Base-by-base conservation (phyloP, 305 asterid genomes). In the Fraxinus nigra region DNA sequence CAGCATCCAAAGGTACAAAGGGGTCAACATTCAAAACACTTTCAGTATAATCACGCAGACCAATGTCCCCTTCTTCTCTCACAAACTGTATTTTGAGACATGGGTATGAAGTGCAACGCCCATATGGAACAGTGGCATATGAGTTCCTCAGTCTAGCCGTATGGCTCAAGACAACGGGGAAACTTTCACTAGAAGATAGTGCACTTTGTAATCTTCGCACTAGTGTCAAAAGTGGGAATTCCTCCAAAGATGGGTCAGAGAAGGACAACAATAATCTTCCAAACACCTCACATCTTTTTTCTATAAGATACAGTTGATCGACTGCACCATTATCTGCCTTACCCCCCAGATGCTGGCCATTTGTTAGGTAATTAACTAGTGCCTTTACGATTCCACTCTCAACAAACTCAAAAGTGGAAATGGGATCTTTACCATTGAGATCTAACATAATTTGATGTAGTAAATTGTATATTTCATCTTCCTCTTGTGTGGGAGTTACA, bases 341-440 rank as follows among this genome's bases (percentile, higher is more conserved):
- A 80, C 80, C 86, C 20, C 61, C 85, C 43, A 77, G 86, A 91
- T 87, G 87, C 81, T 76, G 88, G 75, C 92, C 93, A 81, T 86
- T 85, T 77, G 92, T 89, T 69, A 97, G 87, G 89, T 87, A 97
- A 84, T 82, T 83, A 79, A 91, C 93, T 81, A 97, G 84, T 75
- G 99, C 89, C 81, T 89, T 92, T 38, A 89, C 85, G 74, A 93
- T 89, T 82, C 98, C 98, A 91, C 99, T 97, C 90, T 94, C 97
- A 78, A 97, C 93, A 88, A 97, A 95, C 90, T 97, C 99, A 86
- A 97, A 97, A 51, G 97, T 92, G 80, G 99, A 95, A 85, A 95
- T 87, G 75, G 92, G 88, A 78, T 91, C 95, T 82, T 87, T 87
- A 37, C 92, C 97, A 80, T 87, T 89, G 77, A 97, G 91, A 86